These are phyloP conservation scores for Noccaea caerulescens DNA, from an alignment of 345 rosid species.

Conservation along the genomic window DNA sequence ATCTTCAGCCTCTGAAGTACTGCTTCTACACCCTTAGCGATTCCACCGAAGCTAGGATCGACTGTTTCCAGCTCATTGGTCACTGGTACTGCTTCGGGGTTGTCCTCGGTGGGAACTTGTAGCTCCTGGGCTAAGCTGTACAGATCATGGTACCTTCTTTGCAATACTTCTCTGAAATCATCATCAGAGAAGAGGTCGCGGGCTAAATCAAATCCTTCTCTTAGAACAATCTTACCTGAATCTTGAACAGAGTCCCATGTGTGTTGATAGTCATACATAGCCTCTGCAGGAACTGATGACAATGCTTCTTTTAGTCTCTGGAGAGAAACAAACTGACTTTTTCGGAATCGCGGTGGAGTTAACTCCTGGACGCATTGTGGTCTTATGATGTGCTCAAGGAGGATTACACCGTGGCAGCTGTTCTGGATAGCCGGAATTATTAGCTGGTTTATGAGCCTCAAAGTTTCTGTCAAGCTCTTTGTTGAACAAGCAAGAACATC, in stretches of 20 bases:
- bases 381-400: slow-evolving; percentile 75
- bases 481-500: slow-evolving; percentile 92
- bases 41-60: slow-evolving; percentile 83
- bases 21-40: slow-evolving; percentile 89
- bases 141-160: slow-evolving; percentile 78
- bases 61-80: slow-evolving; percentile 59
- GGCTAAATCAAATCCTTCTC: slow-evolving; percentile 82
- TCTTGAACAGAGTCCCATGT: slow-evolving; percentile 78
- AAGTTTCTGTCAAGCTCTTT: slow-evolving; percentile 84
- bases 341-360: slow-evolving; percentile 79
- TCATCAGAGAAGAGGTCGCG: slow-evolving; percentile 91
- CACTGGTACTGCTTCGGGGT: slow-evolving; percentile 54
- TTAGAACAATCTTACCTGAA: slow-evolving; percentile 62
- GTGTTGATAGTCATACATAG: slow-evolving; percentile 95
- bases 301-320: slow-evolving; percentile 80
- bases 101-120: slow-evolving; percentile 59
- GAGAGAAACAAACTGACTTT: slow-evolving; percentile 64
- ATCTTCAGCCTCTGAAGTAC: slow-evolving; percentile 87
- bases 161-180: slow-evolving; percentile 90
- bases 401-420: slow-evolving; percentile 78
- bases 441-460: slow-evolving; percentile 75
- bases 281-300: slow-evolving; percentile 86
- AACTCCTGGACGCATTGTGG: slow-evolving; percentile 79
- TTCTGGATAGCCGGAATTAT: slow-evolving; percentile 82
- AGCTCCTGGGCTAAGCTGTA: slow-evolving; percentile 84